Base-by-base conservation (phyloP, 2,329 filamentous ascomycete genomes). In the Parastagonospora nodorum region DNA sequence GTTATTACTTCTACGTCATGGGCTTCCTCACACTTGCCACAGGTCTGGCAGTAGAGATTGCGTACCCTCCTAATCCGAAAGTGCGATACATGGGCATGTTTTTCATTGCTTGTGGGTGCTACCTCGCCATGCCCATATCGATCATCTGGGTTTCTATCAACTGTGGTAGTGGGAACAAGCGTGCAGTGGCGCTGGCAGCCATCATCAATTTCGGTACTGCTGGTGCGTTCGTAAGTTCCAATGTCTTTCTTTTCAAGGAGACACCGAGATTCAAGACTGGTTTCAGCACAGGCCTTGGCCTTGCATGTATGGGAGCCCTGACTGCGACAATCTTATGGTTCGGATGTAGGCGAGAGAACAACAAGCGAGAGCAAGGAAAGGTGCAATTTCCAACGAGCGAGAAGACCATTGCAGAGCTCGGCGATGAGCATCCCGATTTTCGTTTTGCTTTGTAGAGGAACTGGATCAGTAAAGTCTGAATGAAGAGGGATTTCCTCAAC, bases 61-160 rank as follows among this genome's bases (percentile, higher is more conserved):
- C 47, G 0, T 79, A 78, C 61, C 62, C 67, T 1, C 9, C 44
- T 0, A 52, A 57, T 6, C 48, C 65, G 1, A 77, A 78, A 41
- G 74, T 82, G 19, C 71, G 76, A 8, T 81, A 82, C 56, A 78
- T 78, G 66, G 81, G 79, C 19, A 74, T 84, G 29, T 84, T 80
- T 61, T 79, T 84, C 48, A 78, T 80, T 28, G 78, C 80, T 5
- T 65, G 78, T 1, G 82, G 82, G 7, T 80, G 78, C 1, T 84
- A 84, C 64, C 80, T 82, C 0, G 80, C 79, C 8, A 82, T 83
- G 0, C 82, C 82, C 0, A 78, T 81, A 0, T 82, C 82, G 63
- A 64, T 85, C 30, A 78, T 78, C 8, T 85, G 82, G 83, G 80
- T 78, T 0, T 74, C 84, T 19, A 84, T 85, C 60, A 85, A 77